These are phyloP conservation scores for Pythium aphanidermatum DNA, from an alignment of 352 stramenopile species.

Conservation along the genomic window DNA sequence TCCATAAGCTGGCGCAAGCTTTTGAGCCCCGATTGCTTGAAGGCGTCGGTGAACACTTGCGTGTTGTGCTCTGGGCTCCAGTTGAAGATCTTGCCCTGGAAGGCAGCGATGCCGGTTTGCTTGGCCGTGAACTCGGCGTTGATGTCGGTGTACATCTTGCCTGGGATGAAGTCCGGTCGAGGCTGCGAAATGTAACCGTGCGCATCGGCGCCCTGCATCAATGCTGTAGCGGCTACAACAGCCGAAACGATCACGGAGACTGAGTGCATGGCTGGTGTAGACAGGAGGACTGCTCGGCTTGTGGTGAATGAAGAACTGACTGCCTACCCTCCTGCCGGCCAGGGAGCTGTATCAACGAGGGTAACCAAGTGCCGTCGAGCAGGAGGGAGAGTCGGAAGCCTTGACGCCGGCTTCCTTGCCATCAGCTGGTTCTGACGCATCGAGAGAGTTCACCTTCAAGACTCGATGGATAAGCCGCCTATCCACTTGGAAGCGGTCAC, in stretches of 20 bases:
- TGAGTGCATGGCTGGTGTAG: too few species aligned
- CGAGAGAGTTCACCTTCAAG: too few species aligned
- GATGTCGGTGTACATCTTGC: constrained; percentile 15
- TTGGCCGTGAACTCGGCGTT: constrained; percentile 23
- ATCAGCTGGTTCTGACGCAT: too few species aligned
- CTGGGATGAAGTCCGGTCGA: constrained; percentile 15
- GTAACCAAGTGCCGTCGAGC: too few species aligned
- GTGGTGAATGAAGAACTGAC: too few species aligned
- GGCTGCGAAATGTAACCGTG: constrained; percentile 23
- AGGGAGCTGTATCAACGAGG: too few species aligned
- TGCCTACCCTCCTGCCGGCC: too few species aligned
- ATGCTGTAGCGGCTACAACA: neutral
- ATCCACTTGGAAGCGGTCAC: too few species aligned
- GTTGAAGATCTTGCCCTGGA: constrained; percentile 22
- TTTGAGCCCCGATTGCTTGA: neutral
- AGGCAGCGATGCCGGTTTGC: constrained; percentile 13
- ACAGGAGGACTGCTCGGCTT: too few species aligned
- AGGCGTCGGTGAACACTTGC: constrained; percentile 3
- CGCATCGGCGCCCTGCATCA: constrained; percentile 3
- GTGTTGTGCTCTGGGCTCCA: constrained; percentile 1
- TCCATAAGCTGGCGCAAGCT: constrained; percentile 12
- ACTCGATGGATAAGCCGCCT: too few species aligned
- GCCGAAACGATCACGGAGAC: constrained; percentile 4
- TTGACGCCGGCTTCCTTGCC: too few species aligned
- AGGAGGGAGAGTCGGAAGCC: too few species aligned